A percentile compares a stretch with the other conserved stretches of the same genome.
Evolutionary conservation across 352 stramenopile species (phyloP).

Genomic region (Phytophthora kernoviae): DNA sequence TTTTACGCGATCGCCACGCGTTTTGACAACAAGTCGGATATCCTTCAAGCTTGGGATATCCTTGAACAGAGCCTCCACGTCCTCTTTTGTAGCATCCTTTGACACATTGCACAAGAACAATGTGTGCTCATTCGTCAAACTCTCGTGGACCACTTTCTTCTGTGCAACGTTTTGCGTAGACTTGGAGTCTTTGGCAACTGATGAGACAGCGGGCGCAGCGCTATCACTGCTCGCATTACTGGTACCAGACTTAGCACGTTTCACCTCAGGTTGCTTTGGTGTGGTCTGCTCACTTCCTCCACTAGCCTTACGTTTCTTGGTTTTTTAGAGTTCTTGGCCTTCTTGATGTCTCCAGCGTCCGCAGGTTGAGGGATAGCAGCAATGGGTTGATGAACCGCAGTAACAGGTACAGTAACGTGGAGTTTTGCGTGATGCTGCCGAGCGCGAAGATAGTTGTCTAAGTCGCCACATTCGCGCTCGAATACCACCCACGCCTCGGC

Average conservation of each 20-base stretch:
- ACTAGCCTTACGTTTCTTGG: conserved; percentile 29
- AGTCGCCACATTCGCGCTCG: conserved; percentile 54
- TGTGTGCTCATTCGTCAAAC: conserved; percentile 64
- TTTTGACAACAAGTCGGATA: conserved; percentile 70
- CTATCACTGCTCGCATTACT: background rate
- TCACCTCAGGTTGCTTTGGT: conserved; percentile 15
- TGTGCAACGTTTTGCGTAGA: conserved; percentile 9
- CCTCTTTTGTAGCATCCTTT: conserved; percentile 58
- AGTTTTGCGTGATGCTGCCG: conserved; percentile 38
- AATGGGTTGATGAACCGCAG: conserved; percentile 1
- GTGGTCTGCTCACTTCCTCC: conserved; percentile 12
- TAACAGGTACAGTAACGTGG: background rate
- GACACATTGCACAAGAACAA: conserved; percentile 73
- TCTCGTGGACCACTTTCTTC: conserved; percentile 42
- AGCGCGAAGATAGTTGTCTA: conserved; percentile 39
- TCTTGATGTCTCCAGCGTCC: conserved; percentile 11
- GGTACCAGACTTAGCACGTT: conserved; percentile 30
- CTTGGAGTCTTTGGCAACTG: conserved; percentile 8
- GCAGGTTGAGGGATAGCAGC: background rate
- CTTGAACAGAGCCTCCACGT: conserved; percentile 55
- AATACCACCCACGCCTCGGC: conserved; percentile 55
- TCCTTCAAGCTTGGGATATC: conserved; percentile 57
- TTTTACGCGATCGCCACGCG: conserved; percentile 57
- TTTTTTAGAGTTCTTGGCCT: conserved; percentile 5
- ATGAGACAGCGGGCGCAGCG: background rate